Conservation (phyloP, 139 green algal genomes). For the Pleodorina starrii region DNA sequence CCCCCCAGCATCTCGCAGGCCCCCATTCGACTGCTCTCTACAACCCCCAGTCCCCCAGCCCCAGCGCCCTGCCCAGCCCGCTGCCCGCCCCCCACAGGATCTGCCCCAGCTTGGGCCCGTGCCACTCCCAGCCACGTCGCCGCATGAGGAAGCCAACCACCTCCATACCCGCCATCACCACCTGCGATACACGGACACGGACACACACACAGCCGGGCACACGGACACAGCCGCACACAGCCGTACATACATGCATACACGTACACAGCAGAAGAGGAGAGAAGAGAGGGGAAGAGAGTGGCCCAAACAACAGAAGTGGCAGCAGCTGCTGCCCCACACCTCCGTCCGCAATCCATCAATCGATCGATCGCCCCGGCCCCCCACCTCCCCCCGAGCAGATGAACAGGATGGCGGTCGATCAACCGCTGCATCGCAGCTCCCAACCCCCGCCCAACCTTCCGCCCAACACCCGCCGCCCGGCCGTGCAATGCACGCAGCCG, state of each 20-base stretch:
- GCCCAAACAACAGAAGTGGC: background rate
- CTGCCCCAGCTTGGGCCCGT: slow-evolving; percentile 42
- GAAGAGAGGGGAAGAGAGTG: background rate
- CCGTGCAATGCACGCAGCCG: background rate
- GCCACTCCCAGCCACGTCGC: slow-evolving; percentile 1
- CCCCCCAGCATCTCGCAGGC: no score
- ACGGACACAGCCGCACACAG: background rate
- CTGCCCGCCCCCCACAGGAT: background rate
- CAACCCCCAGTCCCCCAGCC: background rate
- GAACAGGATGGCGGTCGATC: no score
- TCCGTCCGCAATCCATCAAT: no score
- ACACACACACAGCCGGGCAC: background rate
- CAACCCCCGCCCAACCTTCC: no score
- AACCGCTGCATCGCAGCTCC: no score
- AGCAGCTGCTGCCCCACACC: background rate
- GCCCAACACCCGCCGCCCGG: no score
- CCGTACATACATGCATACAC: background rate
- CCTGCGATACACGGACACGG: background rate
- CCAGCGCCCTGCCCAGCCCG: background rate
- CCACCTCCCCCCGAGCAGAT: no score
- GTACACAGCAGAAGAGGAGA: background rate
- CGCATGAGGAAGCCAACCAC: slow-evolving; percentile 41
- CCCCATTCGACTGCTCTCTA: no score
- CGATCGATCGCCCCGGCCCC: no score
- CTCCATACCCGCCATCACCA: slow-evolving; percentile 47